phyloP scores from a whole-genome alignment of 768 basidiomycete genomes.

The Rhizopogon salebrosus region DNA sequence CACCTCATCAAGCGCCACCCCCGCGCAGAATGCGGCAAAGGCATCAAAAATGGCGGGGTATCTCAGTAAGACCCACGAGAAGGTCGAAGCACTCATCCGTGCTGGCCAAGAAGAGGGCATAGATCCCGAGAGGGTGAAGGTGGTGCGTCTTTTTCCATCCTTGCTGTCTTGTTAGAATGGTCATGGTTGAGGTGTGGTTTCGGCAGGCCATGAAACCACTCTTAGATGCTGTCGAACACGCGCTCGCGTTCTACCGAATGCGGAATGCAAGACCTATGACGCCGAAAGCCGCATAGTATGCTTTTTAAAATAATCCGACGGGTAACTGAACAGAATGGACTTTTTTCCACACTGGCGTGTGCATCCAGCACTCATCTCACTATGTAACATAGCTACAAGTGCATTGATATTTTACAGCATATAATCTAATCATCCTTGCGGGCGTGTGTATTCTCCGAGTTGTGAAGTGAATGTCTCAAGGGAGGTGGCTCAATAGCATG shows the following conservation, averaged over 20 bases:
- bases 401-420: slow-evolving; percentile 3
- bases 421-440: not conserved
- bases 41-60: slow-evolving; percentile 87
- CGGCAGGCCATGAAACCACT: slow-evolving; percentile 73
- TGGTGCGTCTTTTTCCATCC: slow-evolving; percentile 39
- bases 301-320: too few species aligned
- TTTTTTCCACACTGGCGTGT: not conserved
- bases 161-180: not conserved
- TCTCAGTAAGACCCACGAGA: slow-evolving; percentile 72
- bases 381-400: not conserved
- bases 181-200: not conserved
- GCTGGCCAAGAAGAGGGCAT: slow-evolving; percentile 55
- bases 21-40: slow-evolving; percentile 69
- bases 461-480: not conserved
- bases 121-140: slow-evolving; percentile 58
- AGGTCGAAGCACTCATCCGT: slow-evolving; percentile 73
- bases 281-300: not conserved
- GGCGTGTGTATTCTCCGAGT: not conserved
- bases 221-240: slow-evolving; percentile 67
- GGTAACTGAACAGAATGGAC: too few species aligned
- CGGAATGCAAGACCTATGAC: slow-evolving; percentile 22
- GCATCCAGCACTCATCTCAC: not conserved
- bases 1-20: slow-evolving; percentile 44
- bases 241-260: slow-evolving; percentile 53
- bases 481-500: too few species aligned